A percentile compares a stretch with the other conserved stretches of the same genome.
These are phyloP conservation scores for Syzygium aqueum DNA, from an alignment of 345 rosid genomes.

Conservation along the genomic window DNA sequence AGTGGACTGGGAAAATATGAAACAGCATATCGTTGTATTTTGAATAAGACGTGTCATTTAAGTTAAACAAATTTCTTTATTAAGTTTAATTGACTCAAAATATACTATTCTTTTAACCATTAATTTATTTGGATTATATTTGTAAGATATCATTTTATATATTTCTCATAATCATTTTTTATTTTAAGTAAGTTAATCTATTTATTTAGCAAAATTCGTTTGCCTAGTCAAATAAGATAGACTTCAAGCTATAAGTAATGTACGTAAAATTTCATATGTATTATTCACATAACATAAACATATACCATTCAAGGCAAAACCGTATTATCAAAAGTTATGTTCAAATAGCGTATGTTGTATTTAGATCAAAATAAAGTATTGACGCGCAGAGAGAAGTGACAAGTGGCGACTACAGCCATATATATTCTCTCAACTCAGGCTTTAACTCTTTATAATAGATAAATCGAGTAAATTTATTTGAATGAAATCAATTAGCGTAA, in stretches of 20 bases:
- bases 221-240: not conserved
- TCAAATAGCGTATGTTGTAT: not conserved
- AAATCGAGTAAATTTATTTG: too few species aligned
- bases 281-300: not conserved
- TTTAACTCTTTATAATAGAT: not conserved
- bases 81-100: too few species aligned
- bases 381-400: rapidly evolving
- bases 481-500: too few species aligned
- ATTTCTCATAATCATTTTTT: not conserved
- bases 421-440: too few species aligned
- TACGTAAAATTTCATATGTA: not conserved
- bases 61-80: too few species aligned
- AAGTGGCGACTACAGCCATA: not conserved
- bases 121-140: not conserved
- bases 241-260: not conserved
- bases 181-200: not conserved
- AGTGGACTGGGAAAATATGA: too few species aligned
- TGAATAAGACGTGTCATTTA: too few species aligned
- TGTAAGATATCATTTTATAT: not conserved
- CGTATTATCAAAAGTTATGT: not conserved
- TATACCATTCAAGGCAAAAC: not conserved
- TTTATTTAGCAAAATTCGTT: not conserved
- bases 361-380: too few species aligned
- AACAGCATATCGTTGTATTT: too few species aligned
- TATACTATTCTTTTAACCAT: too few species aligned